phyloP scores from a whole-genome alignment of 495 filamentous ascomycete species.

The Apiosordaria backusii region DNA sequence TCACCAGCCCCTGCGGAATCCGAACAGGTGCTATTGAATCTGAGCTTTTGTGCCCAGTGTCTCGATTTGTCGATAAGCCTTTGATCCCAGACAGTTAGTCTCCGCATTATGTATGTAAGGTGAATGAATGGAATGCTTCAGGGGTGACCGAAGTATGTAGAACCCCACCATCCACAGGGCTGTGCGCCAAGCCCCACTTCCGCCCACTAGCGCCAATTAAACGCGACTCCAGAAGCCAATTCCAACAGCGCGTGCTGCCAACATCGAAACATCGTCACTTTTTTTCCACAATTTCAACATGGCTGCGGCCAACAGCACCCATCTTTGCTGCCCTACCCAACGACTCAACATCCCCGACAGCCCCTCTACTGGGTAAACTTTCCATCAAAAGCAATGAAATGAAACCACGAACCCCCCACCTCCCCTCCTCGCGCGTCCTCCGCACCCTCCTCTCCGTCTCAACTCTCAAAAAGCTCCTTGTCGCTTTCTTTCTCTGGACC shows the following conservation, averaged over 20 bases:
- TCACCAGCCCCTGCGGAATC: no score
- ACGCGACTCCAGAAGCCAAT: background rate
- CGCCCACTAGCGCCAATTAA: background rate
- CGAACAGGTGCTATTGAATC: no score
- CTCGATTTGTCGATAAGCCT: no score
- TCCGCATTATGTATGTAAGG: no score
- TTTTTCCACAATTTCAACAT: background rate
- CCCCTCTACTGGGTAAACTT: no score
- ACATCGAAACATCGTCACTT: background rate
- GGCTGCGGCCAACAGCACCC: background rate
- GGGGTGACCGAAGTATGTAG: no score
- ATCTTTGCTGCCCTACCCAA: background rate
- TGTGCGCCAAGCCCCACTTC: background rate
- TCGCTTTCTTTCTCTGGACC: conserved; percentile 26
- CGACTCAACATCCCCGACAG: background rate
- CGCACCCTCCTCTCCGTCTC: conserved; percentile 27
- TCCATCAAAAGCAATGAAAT: conserved; percentile 1
- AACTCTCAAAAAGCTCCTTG: conserved; percentile 24
- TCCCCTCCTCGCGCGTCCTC: conserved; percentile 21
- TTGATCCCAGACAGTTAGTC: no score
- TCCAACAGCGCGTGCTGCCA: background rate
- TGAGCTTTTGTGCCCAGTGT: no score
- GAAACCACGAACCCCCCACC: conserved; percentile 7
- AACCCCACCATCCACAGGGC: background rate
- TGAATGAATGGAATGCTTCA: no score